phyloP scores from a whole-genome alignment of 2,329 filamentous ascomycete genomes.

The Aschersonia sp. region DNA sequence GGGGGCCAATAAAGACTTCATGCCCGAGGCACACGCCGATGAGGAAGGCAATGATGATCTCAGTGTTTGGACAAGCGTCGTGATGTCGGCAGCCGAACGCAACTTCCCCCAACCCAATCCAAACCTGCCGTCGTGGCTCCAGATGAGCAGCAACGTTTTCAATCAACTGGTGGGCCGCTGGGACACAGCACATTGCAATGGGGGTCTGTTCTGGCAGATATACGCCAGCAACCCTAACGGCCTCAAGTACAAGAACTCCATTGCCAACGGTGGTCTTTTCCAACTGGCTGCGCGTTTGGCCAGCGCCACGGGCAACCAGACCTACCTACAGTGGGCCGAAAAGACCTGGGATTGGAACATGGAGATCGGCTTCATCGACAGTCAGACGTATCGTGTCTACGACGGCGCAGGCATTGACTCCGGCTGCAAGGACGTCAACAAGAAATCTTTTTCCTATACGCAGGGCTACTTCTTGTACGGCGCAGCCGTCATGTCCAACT shows the following conservation, averaged over 20 bases:
- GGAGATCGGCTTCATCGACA: constrained; percentile 40
- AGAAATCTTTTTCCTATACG: constrained; percentile 49
- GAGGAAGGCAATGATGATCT: constrained; percentile 63
- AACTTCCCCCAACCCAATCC: constrained; percentile 48
- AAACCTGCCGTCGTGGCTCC: constrained; percentile 45
- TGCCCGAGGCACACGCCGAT: constrained; percentile 38
- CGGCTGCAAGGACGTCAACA: constrained; percentile 38
- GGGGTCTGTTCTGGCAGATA: constrained; percentile 73
- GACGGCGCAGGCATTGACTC: constrained; percentile 44
- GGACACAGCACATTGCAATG: constrained; percentile 52
- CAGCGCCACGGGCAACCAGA: constrained; percentile 51
- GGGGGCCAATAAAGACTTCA: constrained; percentile 43
- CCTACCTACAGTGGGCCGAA: constrained; percentile 51
- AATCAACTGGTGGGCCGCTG: constrained; percentile 56
- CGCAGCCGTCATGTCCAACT: constrained; percentile 47
- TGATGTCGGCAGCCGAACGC: constrained; percentile 54
- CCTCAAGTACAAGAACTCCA: constrained; percentile 69
- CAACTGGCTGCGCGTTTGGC: constrained; percentile 65
- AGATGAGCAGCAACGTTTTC: constrained; percentile 57
- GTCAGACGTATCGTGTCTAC: constrained; percentile 34
- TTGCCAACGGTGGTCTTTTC: constrained; percentile 73
- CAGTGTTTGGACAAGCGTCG: constrained; percentile 57
- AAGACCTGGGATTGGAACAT: constrained; percentile 53
- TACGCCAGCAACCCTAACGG: constrained; percentile 58
- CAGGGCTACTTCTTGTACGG: constrained; percentile 53